These are phyloP conservation scores for Saururus chinensis DNA, from an alignment of 164 flowering plant genomes.

Conservation along the genomic window DNA sequence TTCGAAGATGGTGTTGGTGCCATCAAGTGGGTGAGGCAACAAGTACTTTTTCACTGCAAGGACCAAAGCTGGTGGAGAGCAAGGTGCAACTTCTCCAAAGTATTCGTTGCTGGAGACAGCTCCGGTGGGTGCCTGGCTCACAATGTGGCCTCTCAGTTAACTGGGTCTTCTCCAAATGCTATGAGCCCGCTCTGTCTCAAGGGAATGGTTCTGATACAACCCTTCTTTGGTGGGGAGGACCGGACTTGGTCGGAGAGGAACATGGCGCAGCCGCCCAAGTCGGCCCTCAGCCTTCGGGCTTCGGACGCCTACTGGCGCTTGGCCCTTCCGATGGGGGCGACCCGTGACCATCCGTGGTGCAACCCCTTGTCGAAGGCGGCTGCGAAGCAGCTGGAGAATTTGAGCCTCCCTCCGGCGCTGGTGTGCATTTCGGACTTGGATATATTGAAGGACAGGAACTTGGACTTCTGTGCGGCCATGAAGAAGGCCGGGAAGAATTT, in stretches of 20 bases:
- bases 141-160: slow-evolving; percentile 22
- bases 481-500: slow-evolving; percentile 25
- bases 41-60: slow-evolving; percentile 7
- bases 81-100: slow-evolving; percentile 25
- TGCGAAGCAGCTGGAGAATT: slow-evolving; percentile 4
- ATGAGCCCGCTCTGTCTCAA: slow-evolving; percentile 17
- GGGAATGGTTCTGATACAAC: slow-evolving; percentile 38
- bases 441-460: slow-evolving; percentile 37
- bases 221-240: slow-evolving; percentile 47
- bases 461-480: slow-evolving; percentile 36
- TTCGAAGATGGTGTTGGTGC: slow-evolving; percentile 38
- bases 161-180: background rate
- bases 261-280: slow-evolving; percentile 21
- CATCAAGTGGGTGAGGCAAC: slow-evolving; percentile 24
- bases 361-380: slow-evolving; percentile 25
- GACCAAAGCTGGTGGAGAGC: slow-evolving; percentile 28
- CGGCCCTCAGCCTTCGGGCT: slow-evolving; percentile 28
- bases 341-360: slow-evolving; percentile 46
- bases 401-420: slow-evolving; percentile 18
- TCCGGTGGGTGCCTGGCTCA: slow-evolving; percentile 46
- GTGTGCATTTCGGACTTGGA: slow-evolving; percentile 45
- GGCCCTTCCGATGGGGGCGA: slow-evolving; percentile 28
- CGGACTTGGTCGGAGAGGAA: slow-evolving; percentile 31
- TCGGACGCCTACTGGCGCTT: slow-evolving; percentile 43
- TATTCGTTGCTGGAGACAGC: slow-evolving; percentile 39